These are phyloP conservation scores for Huiozyma sinensis DNA, from an alignment of 805 yeast species.

Conservation along the genomic window DNA sequence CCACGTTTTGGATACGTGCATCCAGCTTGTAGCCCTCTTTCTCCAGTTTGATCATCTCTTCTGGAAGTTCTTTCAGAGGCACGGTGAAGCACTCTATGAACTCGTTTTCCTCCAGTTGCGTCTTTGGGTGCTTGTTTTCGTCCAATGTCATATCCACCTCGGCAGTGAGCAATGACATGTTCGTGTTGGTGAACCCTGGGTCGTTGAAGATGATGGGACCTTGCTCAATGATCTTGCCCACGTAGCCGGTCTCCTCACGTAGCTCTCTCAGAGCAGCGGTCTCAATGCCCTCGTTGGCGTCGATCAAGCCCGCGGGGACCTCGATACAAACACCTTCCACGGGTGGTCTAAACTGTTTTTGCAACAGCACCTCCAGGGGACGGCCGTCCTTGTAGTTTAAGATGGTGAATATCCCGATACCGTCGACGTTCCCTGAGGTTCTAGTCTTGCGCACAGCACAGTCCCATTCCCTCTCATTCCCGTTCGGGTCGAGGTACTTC, in stretches of 20 bases:
- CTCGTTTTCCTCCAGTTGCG: constrained; percentile 81
- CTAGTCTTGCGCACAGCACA: constrained; percentile 76
- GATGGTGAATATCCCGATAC: constrained; percentile 81
- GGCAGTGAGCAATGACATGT: constrained; percentile 66
- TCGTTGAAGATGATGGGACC: constrained; percentile 54
- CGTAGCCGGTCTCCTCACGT: constrained; percentile 86
- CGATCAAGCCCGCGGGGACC: constrained; percentile 91
- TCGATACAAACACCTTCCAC: constrained; percentile 81
- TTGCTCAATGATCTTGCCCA: constrained; percentile 46
- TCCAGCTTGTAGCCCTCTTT: constrained; percentile 69
- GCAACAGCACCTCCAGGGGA: constrained; percentile 49
- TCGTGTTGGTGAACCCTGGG: constrained; percentile 88
- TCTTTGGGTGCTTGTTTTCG: constrained; percentile 56
- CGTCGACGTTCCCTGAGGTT: constrained; percentile 53
- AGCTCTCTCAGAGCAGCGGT: constrained; percentile 80
- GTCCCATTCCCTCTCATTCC: constrained; percentile 75
- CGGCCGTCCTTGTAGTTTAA: constrained; percentile 39
- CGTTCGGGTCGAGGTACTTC: constrained; percentile 63
- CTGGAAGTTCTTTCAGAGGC: constrained; percentile 50
- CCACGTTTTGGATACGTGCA: constrained; percentile 78
- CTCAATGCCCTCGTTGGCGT: constrained; percentile 67
- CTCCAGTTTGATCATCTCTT: constrained; percentile 40
- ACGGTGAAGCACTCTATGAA: constrained; percentile 81
- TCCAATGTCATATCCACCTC: constrained; percentile 59
- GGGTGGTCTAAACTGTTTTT: constrained; percentile 92